These are phyloP conservation scores for Sungouiella thailandica DNA, from an alignment of 805 yeast genomes.

Conservation along the genomic window DNA sequence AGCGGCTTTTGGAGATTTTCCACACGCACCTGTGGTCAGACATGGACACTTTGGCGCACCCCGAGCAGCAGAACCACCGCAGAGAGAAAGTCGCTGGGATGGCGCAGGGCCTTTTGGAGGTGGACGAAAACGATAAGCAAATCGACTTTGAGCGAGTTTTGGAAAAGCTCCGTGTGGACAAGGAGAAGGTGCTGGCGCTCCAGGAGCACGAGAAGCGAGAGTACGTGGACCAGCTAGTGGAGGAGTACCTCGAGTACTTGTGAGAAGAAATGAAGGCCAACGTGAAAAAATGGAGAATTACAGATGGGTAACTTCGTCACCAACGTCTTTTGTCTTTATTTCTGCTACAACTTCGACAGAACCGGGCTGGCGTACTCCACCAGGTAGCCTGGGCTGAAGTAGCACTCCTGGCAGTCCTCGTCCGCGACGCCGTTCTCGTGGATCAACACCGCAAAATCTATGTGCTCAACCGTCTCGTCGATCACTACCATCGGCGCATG, in stretches of 20 bases:
- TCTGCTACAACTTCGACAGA: not conserved
- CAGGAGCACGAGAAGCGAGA: constrained; percentile 23
- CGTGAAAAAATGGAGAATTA: not conserved
- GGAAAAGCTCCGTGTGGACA: constrained; percentile 31
- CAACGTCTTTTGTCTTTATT: too few relatives aligned
- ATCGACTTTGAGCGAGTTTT: constrained; percentile 29
- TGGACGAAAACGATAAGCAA: constrained; percentile 1
- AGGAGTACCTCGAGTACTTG: constrained; percentile 33
- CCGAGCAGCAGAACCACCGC: constrained; percentile 13
- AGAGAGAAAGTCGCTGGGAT: constrained; percentile 18
- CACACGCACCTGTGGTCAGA: constrained; percentile 47
- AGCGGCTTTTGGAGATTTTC: constrained; percentile 41
- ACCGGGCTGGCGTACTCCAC: constrained; percentile 19
- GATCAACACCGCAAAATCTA: constrained; percentile 84
- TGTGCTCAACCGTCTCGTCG: constrained; percentile 44
- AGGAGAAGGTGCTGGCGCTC: constrained; percentile 21
- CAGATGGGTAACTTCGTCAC: too few relatives aligned
- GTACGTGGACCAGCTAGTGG: constrained; percentile 32
- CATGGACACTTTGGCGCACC: constrained; percentile 9
- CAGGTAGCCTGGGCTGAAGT: constrained; percentile 55
- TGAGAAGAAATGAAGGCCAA: too few relatives aligned
- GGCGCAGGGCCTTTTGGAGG: constrained; percentile 23
- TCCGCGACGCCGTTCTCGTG: constrained; percentile 76
- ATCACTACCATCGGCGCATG: constrained; percentile 95
- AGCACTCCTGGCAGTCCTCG: constrained; percentile 81